Evolutionary conservation across 306 rosid species (phyloP).

Genomic region (Amphicarpaea edgeworthii): DNA sequence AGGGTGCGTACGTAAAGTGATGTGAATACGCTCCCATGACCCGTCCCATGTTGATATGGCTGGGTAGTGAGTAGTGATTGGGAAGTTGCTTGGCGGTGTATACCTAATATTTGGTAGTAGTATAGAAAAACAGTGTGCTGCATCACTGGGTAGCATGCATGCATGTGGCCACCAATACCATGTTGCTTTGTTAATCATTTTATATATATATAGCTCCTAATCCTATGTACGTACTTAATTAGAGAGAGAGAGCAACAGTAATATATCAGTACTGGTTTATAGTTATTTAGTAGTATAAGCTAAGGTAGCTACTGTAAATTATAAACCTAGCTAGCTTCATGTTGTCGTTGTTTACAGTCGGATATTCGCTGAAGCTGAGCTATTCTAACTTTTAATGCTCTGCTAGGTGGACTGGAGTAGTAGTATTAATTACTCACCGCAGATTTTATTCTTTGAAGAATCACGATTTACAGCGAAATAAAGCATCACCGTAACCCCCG

Average conservation of each 20-base stretch:
- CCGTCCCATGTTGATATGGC: not conserved
- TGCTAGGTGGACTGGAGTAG: not conserved
- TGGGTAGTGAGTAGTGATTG: too few species aligned
- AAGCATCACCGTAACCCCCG: slow-evolving; percentile 34
- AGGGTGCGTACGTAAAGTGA: too few species aligned
- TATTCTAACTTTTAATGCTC: slow-evolving; percentile 13
- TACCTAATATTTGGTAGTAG: not conserved
- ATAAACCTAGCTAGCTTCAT: slow-evolving; percentile 2
- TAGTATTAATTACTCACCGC: slow-evolving; percentile 17
- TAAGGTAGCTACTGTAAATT: too few species aligned
- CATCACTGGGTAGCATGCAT: not conserved
- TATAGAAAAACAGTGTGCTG: not conserved
- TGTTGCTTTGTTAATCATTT: slow-evolving; percentile 13
- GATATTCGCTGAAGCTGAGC: not conserved
- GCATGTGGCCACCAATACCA: slow-evolving; percentile 39
- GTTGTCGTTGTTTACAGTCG: not conserved
- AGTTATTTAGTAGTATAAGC: too few species aligned
- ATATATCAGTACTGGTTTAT: too few species aligned
- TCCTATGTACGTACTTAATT: too few species aligned
- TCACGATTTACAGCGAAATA: slow-evolving; percentile 40
- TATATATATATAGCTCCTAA: too few species aligned
- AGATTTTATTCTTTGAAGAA: slow-evolving; percentile 33
- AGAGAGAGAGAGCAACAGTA: too few species aligned
- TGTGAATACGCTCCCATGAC: not conserved
- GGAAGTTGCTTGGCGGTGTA: not conserved